Percentiles rank a stretch among this genome's conserved stretches.
phyloP scores from a whole-genome alignment of 306 rosid species.

The Fragaria nilgerrensis region DNA sequence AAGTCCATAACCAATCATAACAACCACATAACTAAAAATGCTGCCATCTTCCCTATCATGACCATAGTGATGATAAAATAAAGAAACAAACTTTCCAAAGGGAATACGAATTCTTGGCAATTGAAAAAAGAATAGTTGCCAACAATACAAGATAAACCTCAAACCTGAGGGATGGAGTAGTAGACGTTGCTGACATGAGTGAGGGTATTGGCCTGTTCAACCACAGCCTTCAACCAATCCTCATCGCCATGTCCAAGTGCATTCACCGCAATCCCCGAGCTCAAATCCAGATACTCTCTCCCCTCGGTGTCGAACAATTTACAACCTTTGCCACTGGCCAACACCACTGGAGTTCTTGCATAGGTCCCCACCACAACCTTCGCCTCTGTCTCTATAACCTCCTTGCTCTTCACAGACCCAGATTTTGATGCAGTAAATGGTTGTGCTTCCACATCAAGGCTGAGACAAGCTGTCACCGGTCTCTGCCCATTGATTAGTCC shows the following conservation, averaged over 20 bases:
- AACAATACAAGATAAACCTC: background rate
- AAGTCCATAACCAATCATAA: background rate
- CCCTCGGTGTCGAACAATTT: constrained; percentile 75
- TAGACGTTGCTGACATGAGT: constrained; percentile 82
- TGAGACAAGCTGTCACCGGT: constrained; percentile 31
- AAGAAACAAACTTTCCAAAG: background rate
- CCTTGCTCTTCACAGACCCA: constrained; percentile 30
- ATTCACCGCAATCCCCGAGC: constrained; percentile 80
- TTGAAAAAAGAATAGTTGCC: background rate
- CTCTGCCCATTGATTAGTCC: constrained; percentile 9
- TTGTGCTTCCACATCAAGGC: constrained; percentile 28
- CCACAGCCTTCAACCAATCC: constrained; percentile 74
- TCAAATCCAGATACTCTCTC: constrained; percentile 70
- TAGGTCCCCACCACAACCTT: constrained; percentile 71
- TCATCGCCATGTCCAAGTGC: constrained; percentile 79
- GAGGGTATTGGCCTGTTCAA: constrained; percentile 62
- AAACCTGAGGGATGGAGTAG: constrained; percentile 79
- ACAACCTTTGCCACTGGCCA: constrained; percentile 72
- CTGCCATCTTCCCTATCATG: background rate
- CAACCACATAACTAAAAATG: background rate
- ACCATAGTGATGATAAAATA: background rate
- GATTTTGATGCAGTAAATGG: constrained; percentile 20
- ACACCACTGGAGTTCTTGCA: constrained; percentile 72
- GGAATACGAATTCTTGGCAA: background rate
- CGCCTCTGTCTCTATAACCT: constrained; percentile 64